These are phyloP conservation scores for Yarrowia alimentaria DNA, from an alignment of 805 yeast genomes.

Conservation along the genomic window DNA sequence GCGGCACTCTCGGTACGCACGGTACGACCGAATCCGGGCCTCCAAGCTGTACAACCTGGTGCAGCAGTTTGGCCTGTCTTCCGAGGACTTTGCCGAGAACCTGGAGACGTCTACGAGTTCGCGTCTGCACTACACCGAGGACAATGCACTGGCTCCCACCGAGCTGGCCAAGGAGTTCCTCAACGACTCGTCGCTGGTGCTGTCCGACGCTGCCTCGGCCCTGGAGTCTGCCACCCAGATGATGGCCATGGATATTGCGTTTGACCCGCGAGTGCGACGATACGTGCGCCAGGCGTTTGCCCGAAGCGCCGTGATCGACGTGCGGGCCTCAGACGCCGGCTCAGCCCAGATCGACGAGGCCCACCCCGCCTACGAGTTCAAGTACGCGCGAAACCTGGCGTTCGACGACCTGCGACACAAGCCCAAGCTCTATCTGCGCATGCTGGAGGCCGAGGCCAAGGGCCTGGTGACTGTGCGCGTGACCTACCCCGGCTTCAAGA, in stretches of 20 bases:
- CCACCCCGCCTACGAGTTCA: constrained; percentile 83
- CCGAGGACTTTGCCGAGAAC: constrained; percentile 80
- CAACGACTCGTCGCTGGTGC: constrained; percentile 32
- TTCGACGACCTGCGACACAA: constrained; percentile 67
- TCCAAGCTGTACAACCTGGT: constrained; percentile 66
- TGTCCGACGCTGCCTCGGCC: constrained; percentile 45
- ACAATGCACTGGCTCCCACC: constrained; percentile 58
- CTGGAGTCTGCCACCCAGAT: constrained; percentile 70
- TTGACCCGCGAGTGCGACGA: constrained; percentile 75
- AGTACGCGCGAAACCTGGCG: constrained; percentile 80
- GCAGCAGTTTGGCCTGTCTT: constrained; percentile 69
- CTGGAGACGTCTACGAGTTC: constrained; percentile 63
- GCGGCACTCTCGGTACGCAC: constrained; percentile 43
- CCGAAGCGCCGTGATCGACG: constrained; percentile 63
- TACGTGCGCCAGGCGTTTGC: constrained; percentile 59
- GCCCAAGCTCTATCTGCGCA: constrained; percentile 82
- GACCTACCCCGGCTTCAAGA: constrained; percentile 48
- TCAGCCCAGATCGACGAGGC: constrained; percentile 70
- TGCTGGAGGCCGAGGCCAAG: constrained; percentile 84
- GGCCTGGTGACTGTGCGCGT: constrained; percentile 71
- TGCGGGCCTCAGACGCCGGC: constrained; percentile 81
- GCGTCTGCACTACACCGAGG: constrained; percentile 70
- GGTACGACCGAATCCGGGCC: constrained; percentile 50
- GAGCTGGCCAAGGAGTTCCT: constrained; percentile 50
- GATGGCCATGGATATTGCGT: constrained; percentile 74